Conservation (phyloP, 1,139 yeast species). For the Zygosaccharomyces sapae region DNA sequence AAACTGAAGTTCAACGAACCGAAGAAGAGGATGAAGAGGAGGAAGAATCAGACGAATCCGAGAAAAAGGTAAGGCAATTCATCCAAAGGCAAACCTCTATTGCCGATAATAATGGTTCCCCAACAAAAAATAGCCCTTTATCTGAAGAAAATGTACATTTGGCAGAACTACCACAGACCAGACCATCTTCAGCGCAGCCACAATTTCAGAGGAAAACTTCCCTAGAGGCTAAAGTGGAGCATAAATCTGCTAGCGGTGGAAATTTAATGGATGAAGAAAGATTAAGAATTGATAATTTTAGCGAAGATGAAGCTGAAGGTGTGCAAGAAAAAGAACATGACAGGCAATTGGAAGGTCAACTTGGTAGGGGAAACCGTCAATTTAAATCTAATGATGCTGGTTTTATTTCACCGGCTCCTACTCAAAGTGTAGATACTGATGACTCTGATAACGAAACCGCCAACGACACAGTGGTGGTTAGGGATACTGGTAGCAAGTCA, state of each 20-base stretch:
- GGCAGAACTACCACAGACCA: constrained; percentile 29
- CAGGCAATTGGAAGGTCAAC: constrained; percentile 5
- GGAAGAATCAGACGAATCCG: constrained; percentile 5
- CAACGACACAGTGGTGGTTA: constrained; percentile 14
- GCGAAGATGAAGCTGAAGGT: constrained; percentile 22
- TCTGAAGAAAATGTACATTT: constrained; percentile 24
- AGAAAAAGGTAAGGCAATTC: constrained; percentile 11
- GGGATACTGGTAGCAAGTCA: constrained; percentile 7
- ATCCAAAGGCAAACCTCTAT: constrained; percentile 27
- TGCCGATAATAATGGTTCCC: constrained; percentile 36
- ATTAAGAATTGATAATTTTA: constrained; percentile 16
- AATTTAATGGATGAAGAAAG: constrained; percentile 13
- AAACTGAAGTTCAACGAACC: constrained; percentile 9
- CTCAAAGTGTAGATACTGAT: neutral
- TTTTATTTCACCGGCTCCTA: neutral
- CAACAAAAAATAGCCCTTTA: constrained; percentile 24
- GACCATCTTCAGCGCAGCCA: constrained; percentile 14
- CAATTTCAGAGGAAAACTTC: constrained; percentile 19
- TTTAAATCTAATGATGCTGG: neutral
- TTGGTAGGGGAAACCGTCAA: constrained; percentile 1
- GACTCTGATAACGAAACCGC: constrained; percentile 1
- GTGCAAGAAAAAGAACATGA: constrained; percentile 13
- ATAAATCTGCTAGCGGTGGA: constrained; percentile 15
- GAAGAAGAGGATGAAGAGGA: neutral
- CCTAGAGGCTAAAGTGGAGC: constrained; percentile 23